A percentile compares a stretch with the other conserved stretches of the same genome.
These are phyloP conservation scores for Cymbopogon flexuosus DNA, from an alignment of 202 grass and related monocot species.

Conservation along the genomic window DNA sequence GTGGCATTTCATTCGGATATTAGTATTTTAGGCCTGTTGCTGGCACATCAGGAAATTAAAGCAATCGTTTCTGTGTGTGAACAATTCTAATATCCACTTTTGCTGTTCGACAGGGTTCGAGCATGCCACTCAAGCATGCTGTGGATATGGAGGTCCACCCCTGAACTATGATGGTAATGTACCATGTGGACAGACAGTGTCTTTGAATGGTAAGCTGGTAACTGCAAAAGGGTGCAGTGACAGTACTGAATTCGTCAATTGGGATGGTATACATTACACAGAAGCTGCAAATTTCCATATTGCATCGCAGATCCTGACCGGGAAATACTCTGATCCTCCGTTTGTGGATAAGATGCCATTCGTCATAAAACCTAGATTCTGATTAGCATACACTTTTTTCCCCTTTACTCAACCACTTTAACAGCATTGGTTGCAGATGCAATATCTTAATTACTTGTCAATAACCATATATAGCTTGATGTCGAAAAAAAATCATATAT, in stretches of 20 bases:
- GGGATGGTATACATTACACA: conserved; percentile 94
- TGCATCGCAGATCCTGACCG: conserved; percentile 76
- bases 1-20: neutral
- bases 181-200: conserved; percentile 67
- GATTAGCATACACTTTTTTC: conserved; percentile 10
- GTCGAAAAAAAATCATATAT: conserved; percentile 23
- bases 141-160: conserved; percentile 77
- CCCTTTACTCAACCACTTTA: conserved; percentile 26
- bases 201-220: conserved; percentile 46
- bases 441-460: conserved; percentile 44
- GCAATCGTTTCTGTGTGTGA: neutral
- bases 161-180: conserved; percentile 73
- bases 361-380: conserved; percentile 72
- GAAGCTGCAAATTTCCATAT: conserved; percentile 88
- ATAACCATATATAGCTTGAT: conserved; percentile 46
- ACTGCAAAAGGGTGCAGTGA: conserved; percentile 80
- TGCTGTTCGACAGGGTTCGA: conserved; percentile 59
- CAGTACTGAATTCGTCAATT: conserved; percentile 70
- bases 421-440: conserved; percentile 20
- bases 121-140: conserved; percentile 58
- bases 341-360: conserved; percentile 86
- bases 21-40: neutral
- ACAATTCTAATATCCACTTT: neutral
- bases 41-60: neutral
- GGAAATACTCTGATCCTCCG: conserved; percentile 79